These are phyloP conservation scores for Niveomyces coronatus DNA, from an alignment of 2,329 filamentous ascomycete species.

Conservation along the genomic window DNA sequence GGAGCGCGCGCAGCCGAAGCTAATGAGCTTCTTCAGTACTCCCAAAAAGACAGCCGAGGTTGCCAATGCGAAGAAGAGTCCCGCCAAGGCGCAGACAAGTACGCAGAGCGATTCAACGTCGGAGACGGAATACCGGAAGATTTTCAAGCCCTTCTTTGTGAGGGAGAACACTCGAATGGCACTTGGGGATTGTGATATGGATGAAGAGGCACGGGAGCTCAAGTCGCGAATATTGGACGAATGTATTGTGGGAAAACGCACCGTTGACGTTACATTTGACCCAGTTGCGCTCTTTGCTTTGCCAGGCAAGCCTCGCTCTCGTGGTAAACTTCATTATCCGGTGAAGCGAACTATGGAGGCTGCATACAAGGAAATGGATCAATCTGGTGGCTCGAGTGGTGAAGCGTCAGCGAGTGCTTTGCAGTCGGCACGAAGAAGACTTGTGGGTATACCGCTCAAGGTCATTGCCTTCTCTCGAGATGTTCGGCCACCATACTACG, in stretches of 20 bases:
- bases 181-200: constrained; percentile 44
- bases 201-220: constrained; percentile 42
- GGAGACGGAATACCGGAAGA: constrained; percentile 50
- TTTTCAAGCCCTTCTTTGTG: constrained; percentile 74
- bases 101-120: constrained; percentile 8
- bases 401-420: constrained; percentile 24
- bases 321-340: constrained; percentile 38
- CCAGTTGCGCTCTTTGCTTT: constrained; percentile 37
- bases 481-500: constrained; percentile 60
- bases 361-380: constrained; percentile 38
- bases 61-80: constrained; percentile 18
- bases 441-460: constrained; percentile 52
- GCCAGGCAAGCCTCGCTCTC: constrained; percentile 23
- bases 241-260: constrained; percentile 36
- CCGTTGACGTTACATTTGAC: constrained; percentile 33
- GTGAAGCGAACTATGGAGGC: constrained; percentile 53
- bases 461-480: constrained; percentile 52
- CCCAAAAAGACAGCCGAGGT: constrained; percentile 31
- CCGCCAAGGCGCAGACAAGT: constrained; percentile 17
- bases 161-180: constrained; percentile 66
- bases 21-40: constrained; percentile 37
- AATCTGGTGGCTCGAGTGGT: constrained; percentile 22
- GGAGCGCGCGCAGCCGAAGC: constrained; percentile 35
- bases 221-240: constrained; percentile 44
- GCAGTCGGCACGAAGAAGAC: constrained; percentile 25